Conservation (phyloP, 2,329 filamentous ascomycete genomes). For the Trichoderma afroharzianum region DNA sequence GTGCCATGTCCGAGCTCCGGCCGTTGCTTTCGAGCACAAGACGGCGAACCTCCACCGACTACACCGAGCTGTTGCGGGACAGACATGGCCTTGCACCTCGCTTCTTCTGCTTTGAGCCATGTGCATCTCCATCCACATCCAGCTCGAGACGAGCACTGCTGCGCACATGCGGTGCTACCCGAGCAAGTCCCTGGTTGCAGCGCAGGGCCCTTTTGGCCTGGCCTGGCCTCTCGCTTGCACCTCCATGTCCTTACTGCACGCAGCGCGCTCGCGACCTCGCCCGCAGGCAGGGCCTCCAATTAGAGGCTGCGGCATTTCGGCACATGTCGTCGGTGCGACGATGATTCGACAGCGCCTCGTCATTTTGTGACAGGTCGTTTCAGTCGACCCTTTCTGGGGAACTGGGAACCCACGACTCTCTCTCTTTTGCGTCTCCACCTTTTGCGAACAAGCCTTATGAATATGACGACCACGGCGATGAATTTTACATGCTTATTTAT, state of each 20-base stretch:
- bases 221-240: not conserved
- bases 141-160: not conserved
- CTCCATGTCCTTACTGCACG: not conserved
- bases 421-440: not conserved
- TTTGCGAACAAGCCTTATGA: not conserved
- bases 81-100: not conserved
- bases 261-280: conserved; percentile 10
- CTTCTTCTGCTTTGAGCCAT: not conserved
- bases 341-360: conserved; percentile 14
- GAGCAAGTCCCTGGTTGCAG: not conserved
- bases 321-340: conserved; percentile 4
- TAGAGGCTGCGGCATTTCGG: conserved; percentile 18
- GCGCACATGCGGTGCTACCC: conserved; percentile 3
- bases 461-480: conserved; percentile 8
- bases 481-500: not conserved
- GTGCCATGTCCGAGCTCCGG: not conserved
- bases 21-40: not conserved
- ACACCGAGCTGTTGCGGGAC: not conserved
- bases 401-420: conserved; percentile 1
- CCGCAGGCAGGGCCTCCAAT: conserved; percentile 16
- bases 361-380: conserved; percentile 16
- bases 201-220: not conserved
- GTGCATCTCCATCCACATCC: not conserved
- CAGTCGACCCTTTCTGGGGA: conserved; percentile 7
- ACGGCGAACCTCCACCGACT: not conserved